These are phyloP conservation scores for Luffa acutangula DNA, from an alignment of 306 rosid species.

Conservation along the genomic window DNA sequence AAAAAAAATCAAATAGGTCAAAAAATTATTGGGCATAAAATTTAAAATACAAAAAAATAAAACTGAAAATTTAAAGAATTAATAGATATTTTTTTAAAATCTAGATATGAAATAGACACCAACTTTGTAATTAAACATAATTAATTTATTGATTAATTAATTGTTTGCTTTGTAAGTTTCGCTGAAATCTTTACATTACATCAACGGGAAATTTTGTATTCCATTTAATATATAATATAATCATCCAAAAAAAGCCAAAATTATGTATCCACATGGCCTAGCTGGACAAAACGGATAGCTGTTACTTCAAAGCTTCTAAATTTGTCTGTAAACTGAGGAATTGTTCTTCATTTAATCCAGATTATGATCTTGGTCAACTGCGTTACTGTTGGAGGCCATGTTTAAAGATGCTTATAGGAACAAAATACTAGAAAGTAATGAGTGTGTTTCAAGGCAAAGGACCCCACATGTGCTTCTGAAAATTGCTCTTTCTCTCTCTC, in stretches of 20 bases:
- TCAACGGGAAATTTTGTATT: neutral
- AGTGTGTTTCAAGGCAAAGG: constrained; percentile 57
- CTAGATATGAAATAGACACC: too few species aligned
- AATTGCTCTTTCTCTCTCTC: constrained; percentile 6
- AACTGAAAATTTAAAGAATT: too few species aligned
- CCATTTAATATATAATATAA: neutral
- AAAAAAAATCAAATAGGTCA: too few species aligned
- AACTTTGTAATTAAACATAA: too few species aligned
- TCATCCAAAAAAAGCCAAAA: neutral
- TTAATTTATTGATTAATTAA: neutral
- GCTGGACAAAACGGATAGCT: constrained; percentile 24
- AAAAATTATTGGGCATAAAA: too few species aligned
- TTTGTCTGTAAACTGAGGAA: constrained; percentile 16
- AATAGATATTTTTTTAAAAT: too few species aligned
- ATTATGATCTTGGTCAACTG: constrained; percentile 15
- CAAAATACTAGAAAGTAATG: constrained; percentile 55
- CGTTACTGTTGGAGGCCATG: neutral
- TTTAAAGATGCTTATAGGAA: constrained; percentile 21
- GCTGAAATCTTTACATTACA: neutral
- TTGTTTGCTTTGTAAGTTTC: neutral
- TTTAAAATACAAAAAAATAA: too few species aligned
- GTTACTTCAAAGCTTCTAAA: constrained; percentile 13
- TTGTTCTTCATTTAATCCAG: constrained; percentile 11
- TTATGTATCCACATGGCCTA: constrained; percentile 38
- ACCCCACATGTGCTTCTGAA: constrained; percentile 38